Evolutionary conservation across 108 stramenopile species (phyloP), one percentile per base, ranked within the genome.

Genomic region (Cylindrotheca closterium): DNA sequence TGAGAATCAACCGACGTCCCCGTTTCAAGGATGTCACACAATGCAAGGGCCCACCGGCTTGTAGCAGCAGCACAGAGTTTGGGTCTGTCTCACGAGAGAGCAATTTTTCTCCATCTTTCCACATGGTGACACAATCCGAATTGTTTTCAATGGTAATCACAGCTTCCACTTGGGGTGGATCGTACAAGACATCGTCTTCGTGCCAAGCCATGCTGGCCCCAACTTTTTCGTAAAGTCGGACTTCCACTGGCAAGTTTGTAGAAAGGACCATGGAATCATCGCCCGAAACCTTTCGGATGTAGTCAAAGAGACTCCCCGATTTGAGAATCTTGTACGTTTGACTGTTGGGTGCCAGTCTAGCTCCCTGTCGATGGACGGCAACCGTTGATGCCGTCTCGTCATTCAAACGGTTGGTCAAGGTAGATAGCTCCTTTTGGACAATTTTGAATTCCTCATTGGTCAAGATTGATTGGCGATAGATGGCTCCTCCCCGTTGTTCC

Each of bases 171-270:
- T 92, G 87, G 23, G 77, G 75, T 10, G 85, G 83, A 59, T 73
- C 58, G 63, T 79, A 92, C 10, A 91, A 45, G 0, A 88, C 58
- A 54, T 92, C 87, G 68, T 88, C 91, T 15, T 66, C 46, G 55
- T 88, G 91, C 85, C 83, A 87, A 47, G 82, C 83, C 91, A 88
- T 88, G 26, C 77, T 63, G 2, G 91, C 83, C 21, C 87, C 87
- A 0, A 19, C 19, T 50, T 83, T 82, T 80, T 88, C 83, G 63
- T 92, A 92, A 5, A 69, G 34, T 51, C 91, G 76, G 30, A 87
- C 73, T 78, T 91, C 86, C 0, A 87, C 65, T 3, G 86, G 84
- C 45, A 91, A 45, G 21, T 84, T 8, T 32, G 58, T 1, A 58
- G 74, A 60, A 55, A 75, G 23, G 54, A 33, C n/a, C 58, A 58